A percentile compares a stretch with the other conserved stretches of the same genome.
phyloP scores from a whole-genome alignment of 345 rosid genomes.

The Isatis tinctoria region DNA sequence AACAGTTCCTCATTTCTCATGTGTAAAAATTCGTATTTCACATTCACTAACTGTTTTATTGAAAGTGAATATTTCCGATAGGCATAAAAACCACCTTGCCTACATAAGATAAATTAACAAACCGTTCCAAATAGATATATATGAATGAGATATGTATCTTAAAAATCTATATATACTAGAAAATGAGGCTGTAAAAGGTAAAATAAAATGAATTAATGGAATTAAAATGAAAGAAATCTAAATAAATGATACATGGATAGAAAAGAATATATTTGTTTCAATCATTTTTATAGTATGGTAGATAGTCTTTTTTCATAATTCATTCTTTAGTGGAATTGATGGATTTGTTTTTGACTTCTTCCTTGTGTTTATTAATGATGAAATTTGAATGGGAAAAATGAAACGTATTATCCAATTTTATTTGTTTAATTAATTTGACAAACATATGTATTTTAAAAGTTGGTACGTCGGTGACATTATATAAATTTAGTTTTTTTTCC shows the following conservation, averaged over 20 bases:
- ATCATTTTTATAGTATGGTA: not conserved
- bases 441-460: not conserved
- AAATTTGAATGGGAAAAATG: not conserved
- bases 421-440: not conserved
- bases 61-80: too few relatives aligned
- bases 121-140: too few relatives aligned
- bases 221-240: not conserved
- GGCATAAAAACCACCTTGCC: too few relatives aligned
- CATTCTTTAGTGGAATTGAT: not conserved
- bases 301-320: not conserved
- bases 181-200: not conserved
- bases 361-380: not conserved
- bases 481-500: too few relatives aligned
- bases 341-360: not conserved
- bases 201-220: not conserved
- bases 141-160: not conserved
- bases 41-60: too few relatives aligned
- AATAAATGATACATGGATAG: not conserved
- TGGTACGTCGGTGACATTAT: not conserved
- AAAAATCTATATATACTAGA: not conserved
- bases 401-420: not conserved
- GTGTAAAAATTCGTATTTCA: too few relatives aligned
- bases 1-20: too few relatives aligned
- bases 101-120: too few relatives aligned
- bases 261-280: not conserved